These are phyloP conservation scores for Teratosphaeriaceae sp. DNA, from an alignment of 2,329 filamentous ascomycete genomes.

Conservation along the genomic window DNA sequence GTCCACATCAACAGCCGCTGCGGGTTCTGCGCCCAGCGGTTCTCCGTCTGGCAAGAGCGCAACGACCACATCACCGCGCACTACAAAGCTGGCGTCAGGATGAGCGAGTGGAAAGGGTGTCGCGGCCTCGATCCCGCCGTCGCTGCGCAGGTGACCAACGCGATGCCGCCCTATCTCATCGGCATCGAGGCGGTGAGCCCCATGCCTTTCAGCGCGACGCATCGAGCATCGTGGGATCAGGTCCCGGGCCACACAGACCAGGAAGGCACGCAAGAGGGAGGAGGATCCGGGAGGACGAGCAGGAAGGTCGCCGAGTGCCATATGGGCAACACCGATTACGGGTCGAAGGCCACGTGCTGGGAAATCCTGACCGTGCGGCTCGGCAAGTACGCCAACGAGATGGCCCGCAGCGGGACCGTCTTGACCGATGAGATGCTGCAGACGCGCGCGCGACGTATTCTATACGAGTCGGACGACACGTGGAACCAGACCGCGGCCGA, in stretches of 20 bases:
- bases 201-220: conserved; percentile 42
- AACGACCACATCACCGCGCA: conserved; percentile 49
- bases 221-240: conserved; percentile 17
- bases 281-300: background rate
- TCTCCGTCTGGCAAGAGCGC: conserved; percentile 46
- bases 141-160: conserved; percentile 43
- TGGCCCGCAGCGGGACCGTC: conserved; percentile 32
- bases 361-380: conserved; percentile 43
- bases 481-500: conserved; percentile 41
- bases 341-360: conserved; percentile 38
- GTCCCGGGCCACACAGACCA: background rate
- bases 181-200: conserved; percentile 41
- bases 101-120: conserved; percentile 51
- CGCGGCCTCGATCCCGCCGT: conserved; percentile 45
- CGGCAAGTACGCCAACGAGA: conserved; percentile 37
- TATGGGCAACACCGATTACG: conserved; percentile 4
- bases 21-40: conserved; percentile 45
- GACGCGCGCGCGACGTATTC: conserved; percentile 39
- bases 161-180: conserved; percentile 48
- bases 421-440: conserved; percentile 47
- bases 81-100: conserved; percentile 47
- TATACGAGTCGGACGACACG: conserved; percentile 43
- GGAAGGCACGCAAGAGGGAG: background rate
- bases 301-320: background rate
- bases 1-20: conserved; percentile 49